A percentile compares a stretch with the other conserved stretches of the same genome.
phyloP scores from a whole-genome alignment of 2,329 filamentous ascomycete species.

The Pseudocercospora musae region DNA sequence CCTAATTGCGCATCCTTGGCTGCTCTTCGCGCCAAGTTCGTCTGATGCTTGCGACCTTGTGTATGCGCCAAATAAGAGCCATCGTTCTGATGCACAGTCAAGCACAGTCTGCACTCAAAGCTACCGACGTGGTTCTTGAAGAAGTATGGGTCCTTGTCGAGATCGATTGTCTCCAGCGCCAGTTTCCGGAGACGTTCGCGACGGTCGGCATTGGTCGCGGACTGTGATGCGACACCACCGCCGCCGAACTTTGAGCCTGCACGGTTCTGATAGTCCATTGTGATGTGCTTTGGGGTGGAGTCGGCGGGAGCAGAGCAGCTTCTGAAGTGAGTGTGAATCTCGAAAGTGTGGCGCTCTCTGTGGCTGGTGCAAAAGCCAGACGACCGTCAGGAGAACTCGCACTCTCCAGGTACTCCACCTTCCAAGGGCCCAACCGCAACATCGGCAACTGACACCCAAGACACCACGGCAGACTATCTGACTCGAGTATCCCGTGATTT shows the following conservation, averaged over 20 bases:
- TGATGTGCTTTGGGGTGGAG: not conserved
- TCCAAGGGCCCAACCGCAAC: not conserved
- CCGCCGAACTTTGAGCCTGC: constrained; percentile 97
- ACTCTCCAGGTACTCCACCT: constrained; percentile 5
- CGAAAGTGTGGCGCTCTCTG: not conserved
- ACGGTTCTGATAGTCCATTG: constrained; percentile 65
- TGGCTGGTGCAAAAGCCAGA: not conserved
- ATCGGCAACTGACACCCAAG: not conserved
- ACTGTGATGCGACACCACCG: constrained; percentile 90
- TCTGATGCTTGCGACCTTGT: constrained; percentile 98
- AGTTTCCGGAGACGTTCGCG: constrained; percentile 96
- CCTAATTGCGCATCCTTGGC: constrained; percentile 94
- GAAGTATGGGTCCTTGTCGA: constrained; percentile 99
- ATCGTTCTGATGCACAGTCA: constrained; percentile 98
- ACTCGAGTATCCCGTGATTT: constrained; percentile 8
- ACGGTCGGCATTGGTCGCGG: constrained; percentile 92
- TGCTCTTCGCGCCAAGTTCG: constrained; percentile 90
- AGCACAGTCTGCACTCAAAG: constrained; percentile 94
- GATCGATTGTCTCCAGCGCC: constrained; percentile 96
- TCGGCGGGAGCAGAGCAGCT: not conserved
- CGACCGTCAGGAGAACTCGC: not conserved
- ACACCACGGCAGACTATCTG: constrained; percentile 3
- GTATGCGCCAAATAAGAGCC: constrained; percentile 98
- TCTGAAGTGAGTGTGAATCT: not conserved
- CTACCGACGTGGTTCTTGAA: constrained; percentile 99